Base-by-base conservation (phyloP, 441 rosid species). In the Erodium trifolium region DNA sequence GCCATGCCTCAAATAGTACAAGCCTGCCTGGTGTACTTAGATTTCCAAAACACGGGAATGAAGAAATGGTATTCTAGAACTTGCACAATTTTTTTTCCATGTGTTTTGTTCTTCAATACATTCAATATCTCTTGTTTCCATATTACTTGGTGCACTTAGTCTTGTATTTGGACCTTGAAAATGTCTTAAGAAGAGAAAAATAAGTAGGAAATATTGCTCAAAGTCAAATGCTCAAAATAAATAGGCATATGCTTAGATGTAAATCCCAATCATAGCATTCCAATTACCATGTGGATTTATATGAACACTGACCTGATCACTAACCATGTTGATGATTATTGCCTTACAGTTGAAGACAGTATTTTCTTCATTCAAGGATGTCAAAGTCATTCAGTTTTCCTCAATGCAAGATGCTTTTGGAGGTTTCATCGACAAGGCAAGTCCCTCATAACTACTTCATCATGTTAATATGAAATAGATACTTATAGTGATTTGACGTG, bases 351-450 rank as follows among this genome's bases (percentile, higher is more conserved):
- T 94, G 80, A 82, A 80, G 82, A 70, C 82, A 12, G 82, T 84
- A 19, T 91, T 94, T 82, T 83, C 93, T 63, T 74, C 87, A 41
- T 90, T 88, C 82, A 78, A 80, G 71, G 81, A 92, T 80, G 84
- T 90, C 75, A 94, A 90, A 84, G 87, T 94, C 73, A 82, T 92
- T 73, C 88, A 90, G 67, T 94, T 94, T 76, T 88, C 97, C 63
- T 89, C 99, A 5, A 70, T 91, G 87, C 85, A 88, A 85, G 89
- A 90, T 73, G 92, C 91, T 69, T 94, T 94, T 82, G 72, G 39
- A 0, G 92, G 93, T 66, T 91, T 90, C 75, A 73, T 85, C 0
- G 87, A 92, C 82, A 85, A 84, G 97, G 99, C 78, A 82, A 82
- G 85, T 73, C 13, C 55, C 13, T 1, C 19, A 16, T 17, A 16